Evolutionary conservation across 2,329 filamentous ascomycete genomes (phyloP).

Genomic region (Xylaria hypoxylon): DNA sequence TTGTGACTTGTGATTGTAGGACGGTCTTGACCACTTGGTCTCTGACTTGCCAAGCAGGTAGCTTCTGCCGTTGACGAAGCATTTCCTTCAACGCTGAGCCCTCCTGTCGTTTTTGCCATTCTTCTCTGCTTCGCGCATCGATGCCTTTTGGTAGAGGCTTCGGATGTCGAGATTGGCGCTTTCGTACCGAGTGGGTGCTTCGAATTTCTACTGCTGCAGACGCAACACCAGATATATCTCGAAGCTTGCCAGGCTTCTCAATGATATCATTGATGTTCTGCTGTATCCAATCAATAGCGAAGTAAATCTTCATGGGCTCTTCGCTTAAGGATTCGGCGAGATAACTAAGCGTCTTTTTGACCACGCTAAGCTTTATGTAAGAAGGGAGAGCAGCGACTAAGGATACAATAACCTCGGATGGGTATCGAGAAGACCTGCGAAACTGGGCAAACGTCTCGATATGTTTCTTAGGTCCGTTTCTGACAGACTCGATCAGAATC

Average conservation of each 20-base stretch:
- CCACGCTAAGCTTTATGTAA: conserved; percentile 91
- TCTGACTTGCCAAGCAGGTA: conserved; percentile 90
- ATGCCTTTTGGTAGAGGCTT: conserved; percentile 73
- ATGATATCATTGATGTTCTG: conserved; percentile 85
- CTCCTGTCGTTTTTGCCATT: conserved; percentile 77
- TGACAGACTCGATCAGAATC: conserved; percentile 71
- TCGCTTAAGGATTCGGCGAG: conserved; percentile 78
- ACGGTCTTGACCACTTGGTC: conserved; percentile 83
- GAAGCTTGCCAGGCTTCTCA: conserved; percentile 82
- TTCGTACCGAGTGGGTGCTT: conserved; percentile 47
- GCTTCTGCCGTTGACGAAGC: conserved; percentile 74
- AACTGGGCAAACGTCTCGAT: conserved; percentile 72
- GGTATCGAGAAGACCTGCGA: conserved; percentile 80
- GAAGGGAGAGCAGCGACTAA: conserved; percentile 81
- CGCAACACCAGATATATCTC: conserved; percentile 84
- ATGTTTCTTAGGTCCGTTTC: conserved; percentile 61
- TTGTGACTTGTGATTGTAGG: conserved; percentile 84
- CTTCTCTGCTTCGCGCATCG: conserved; percentile 69
- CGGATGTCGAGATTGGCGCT: conserved; percentile 60
- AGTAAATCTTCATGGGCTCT: conserved; percentile 90
- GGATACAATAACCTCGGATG: conserved; percentile 74
- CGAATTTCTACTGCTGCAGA: conserved; percentile 72
- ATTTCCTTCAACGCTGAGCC: conserved; percentile 77
- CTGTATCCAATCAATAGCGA: conserved; percentile 91
- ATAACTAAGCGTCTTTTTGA: conserved; percentile 79